Base-by-base conservation (phyloP, 1,139 yeast genomes). In the Blastobotrys apis region DNA sequence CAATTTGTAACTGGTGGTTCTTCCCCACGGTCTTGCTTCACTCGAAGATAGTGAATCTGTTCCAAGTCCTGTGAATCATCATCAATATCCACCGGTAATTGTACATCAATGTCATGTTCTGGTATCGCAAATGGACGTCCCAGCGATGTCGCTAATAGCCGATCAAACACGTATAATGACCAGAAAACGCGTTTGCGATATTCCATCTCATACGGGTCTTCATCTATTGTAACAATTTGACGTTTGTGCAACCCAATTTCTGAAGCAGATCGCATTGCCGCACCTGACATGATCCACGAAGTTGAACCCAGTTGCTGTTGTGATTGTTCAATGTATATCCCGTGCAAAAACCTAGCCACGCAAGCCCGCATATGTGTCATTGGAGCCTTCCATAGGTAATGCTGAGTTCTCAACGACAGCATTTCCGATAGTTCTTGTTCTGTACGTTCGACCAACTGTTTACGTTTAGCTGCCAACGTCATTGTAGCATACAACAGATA, bases 71-170 rank as follows among this genome's bases (percentile, higher is more conserved):
- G 13, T 3, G 31, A 22, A 17, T 42, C 41, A 27, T 33, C 43
- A 25, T 47, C 49, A 4, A 44, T 39, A 25, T 47, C 45, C 12
- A 48, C 48, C 10, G 52, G 52, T 3, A 47, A 39, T 33, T 45
- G 50, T 6, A 47, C 26, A 30, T 47, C 52, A 37, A 48, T 47
- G 33, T 47, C 50, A 19, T 48, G 45, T 35, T 52, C 58, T 4
- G 55, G 53, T 15, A 53, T 50, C 20, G 58, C 48, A 27, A 50
- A 52, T 30, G 62, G 61, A 17, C 58, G 47, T 2, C 58, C 58
- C 15, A 53, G 42, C 5, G 47, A 45, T 4, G 44, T 39, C 8
- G 53, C 46, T 8, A 52, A 45, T 19, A 48, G 41, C 16, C 57
- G 47, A 36, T 54, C 57, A 16, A 53, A 29, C 4, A 49, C 39